Base-by-base conservation (phyloP, 495 filamentous ascomycete species). In the Penicillium egyptiacum region DNA sequence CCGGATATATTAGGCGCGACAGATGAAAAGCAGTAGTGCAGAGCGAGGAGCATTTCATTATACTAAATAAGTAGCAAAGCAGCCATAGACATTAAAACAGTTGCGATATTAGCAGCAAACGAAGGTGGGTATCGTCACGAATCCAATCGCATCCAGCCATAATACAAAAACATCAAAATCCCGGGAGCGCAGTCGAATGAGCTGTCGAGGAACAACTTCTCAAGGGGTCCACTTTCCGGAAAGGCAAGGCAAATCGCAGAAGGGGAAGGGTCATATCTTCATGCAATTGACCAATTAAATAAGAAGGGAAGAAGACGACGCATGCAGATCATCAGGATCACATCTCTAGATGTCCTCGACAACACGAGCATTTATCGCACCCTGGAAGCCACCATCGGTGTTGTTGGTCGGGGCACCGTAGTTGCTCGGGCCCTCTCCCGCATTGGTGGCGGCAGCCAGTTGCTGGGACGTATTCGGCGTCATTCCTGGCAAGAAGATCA, bases 401-500 rank as follows among this genome's bases (percentile, higher is more conserved):
- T 79, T 70, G 11, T 62, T n/a, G n/a, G n/a, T 57, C 5, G 60
- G 57, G n/a, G 68, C 40, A 44, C 75, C 80, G 39, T 87, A 79
- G 58, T 58, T 72, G 64, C 78, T 82, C 0, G 83, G 80, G 3
- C n/a, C n/a, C n/a, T n/a, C n/a, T n/a, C n/a, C n/a, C n/a, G n/a
- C n/a, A n/a, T n/a, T n/a, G n/a, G n/a, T n/a, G n/a, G n/a, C n/a
- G n/a, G n/a, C n/a, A n/a, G n/a, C n/a, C n/a, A n/a, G n/a, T n/a
- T n/a, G n/a, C n/a, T n/a, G n/a, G n/a, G n/a, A n/a, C n/a, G n/a
- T n/a, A n/a, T n/a, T n/a, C n/a, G n/a, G n/a, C n/a, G n/a, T n/a
- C n/a, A n/a, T n/a, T n/a, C n/a, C n/a, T n/a, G n/a, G 92, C 63
- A 98, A 70, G 83, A 98, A 98, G 69, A 98, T 97, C 64, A 98